Evolutionary conservation across 192 early-diverging fungal genomes (phyloP).

Genomic region (Coemansia sp.): DNA sequence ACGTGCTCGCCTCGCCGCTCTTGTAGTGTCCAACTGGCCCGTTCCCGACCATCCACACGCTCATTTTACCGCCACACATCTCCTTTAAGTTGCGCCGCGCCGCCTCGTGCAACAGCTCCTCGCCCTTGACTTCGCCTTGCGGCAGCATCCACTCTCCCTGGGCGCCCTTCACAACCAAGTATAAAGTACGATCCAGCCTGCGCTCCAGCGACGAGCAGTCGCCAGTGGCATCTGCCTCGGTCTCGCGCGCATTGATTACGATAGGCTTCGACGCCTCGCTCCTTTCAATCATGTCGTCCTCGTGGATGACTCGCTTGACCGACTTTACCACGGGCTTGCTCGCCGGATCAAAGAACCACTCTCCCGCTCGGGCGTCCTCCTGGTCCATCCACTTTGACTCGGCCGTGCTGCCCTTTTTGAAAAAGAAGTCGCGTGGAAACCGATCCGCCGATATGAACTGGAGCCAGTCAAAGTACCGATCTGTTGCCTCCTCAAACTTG

Average conservation of each 20-base stretch:
- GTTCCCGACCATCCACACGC: slow-evolving; percentile 86
- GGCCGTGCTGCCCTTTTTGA: slow-evolving; percentile 52
- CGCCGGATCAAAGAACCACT: slow-evolving; percentile 44
- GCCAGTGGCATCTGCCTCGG: slow-evolving; percentile 65
- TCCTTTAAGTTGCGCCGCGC: slow-evolving; percentile 73
- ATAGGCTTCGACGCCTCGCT: slow-evolving; percentile 51
- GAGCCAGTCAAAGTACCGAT: slow-evolving; percentile 51
- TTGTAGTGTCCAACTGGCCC: slow-evolving; percentile 77
- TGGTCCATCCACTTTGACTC: slow-evolving; percentile 45
- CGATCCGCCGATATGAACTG: slow-evolving; percentile 45
- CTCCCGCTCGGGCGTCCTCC: slow-evolving; percentile 24
- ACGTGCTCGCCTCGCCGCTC: slow-evolving; percentile 59
- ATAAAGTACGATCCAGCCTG: slow-evolving; percentile 74
- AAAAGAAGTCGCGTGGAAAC: slow-evolving; percentile 54
- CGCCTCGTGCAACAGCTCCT: slow-evolving; percentile 76
- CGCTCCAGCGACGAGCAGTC: slow-evolving; percentile 79
- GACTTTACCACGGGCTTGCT: slow-evolving; percentile 26
- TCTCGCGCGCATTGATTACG: slow-evolving; percentile 59
- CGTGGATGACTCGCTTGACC: slow-evolving; percentile 11
- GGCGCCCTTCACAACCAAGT: slow-evolving; percentile 76
- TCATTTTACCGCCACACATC: slow-evolving; percentile 74
- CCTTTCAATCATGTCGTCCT: slow-evolving; percentile 1
- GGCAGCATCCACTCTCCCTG: slow-evolving; percentile 75
- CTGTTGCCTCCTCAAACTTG: slow-evolving; percentile 37
- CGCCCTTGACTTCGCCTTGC: slow-evolving; percentile 62